phyloP scores from a whole-genome alignment of 805 yeast genomes.

The Candida stauntonica region DNA sequence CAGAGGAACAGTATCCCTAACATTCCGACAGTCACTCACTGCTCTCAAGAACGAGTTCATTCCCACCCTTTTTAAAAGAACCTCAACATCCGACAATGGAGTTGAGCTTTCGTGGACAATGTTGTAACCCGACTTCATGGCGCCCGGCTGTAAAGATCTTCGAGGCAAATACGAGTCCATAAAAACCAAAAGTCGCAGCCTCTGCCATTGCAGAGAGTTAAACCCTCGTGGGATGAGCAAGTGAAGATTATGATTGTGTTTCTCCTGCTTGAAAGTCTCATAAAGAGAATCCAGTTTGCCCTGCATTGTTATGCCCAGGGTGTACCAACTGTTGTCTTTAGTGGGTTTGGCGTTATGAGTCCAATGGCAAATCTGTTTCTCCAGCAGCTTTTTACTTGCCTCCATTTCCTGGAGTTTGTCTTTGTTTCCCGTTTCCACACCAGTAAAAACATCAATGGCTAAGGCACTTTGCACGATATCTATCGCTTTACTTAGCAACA shows the following conservation, averaged over 20 bases:
- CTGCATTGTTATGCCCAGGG: not conserved
- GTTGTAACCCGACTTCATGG: not conserved
- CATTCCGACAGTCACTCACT: not conserved
- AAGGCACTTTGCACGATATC: slow-evolving; percentile 8
- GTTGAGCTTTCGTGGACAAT: too few relatives aligned
- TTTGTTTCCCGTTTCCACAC: slow-evolving; percentile 1
- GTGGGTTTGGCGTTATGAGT: not conserved
- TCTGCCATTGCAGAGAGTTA: not conserved
- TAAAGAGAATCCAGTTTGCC: too few relatives aligned
- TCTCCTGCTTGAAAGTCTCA: too few relatives aligned
- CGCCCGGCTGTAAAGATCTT: not conserved
- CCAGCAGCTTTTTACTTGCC: not conserved
- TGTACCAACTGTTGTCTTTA: slow-evolving; percentile 2
- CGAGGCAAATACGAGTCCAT: not conserved
- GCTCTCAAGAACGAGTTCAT: slow-evolving; percentile 2
- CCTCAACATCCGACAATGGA: slow-evolving; percentile 3
- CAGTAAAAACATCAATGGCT: slow-evolving; percentile 6
- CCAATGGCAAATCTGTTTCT: slow-evolving; percentile 9
- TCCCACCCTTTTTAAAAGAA: slow-evolving; percentile 3
- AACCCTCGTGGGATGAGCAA: not conserved
- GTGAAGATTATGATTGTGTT: slow-evolving; percentile 2
- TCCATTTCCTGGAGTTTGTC: not conserved
- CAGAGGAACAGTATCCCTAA: slow-evolving; percentile 4
- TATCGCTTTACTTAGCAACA: slow-evolving; percentile 7
- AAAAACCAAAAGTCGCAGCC: not conserved